Base-by-base conservation (phyloP, 495 filamentous ascomycete genomes). In the Acidiella bohemica region DNA sequence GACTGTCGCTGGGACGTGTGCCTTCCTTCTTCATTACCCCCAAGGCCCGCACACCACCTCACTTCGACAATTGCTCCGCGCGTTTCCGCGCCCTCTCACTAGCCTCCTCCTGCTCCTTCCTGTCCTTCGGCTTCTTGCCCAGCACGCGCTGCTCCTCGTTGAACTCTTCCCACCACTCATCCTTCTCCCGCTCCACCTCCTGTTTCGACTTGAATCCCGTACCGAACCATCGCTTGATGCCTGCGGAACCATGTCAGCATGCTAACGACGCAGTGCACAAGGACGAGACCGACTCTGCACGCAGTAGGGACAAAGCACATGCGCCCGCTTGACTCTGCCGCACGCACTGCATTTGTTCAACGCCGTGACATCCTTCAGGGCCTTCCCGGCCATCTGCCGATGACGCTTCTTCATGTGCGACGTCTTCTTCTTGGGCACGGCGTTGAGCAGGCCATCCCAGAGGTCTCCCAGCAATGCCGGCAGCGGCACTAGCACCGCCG, bases 361-460 rank as follows among this genome's bases (percentile, higher is more conserved):
- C 26, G 70, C 68, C 36, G 76, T 88, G 16, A 93, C 75, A 55
- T 96, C 90, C 67, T 88, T 82, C 54, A 96, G 65, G 27, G 74
- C 85, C 61, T 96, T 96, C 52, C 88, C 88, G 7, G 84, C 88
- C 75, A 95, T 77, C 50, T 88, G 84, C 51, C 92, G 72, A 53
- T 84, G 78, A 46, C 90, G 78, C 66, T 82, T 93, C 70, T 93
- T 95, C 70, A 82, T 84, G 60, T 99, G 81, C 18, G 88, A 93
- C 8, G 86, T 93, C 74, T 96, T 99, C 65, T 94, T 96, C 71
- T 99, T 99, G 8, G 90, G 90, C 5, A 94, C 90, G 3, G 90
- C 90, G 46, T 77, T 76, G 24, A 99, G 75, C 26, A 96, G 72
- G 2, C 80, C 84, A 46, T 94, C 92, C 83, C 88, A 96, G 44